Conservation (phyloP, 202 grass and related monocot species). For the Saccharum hybrid region DNA sequence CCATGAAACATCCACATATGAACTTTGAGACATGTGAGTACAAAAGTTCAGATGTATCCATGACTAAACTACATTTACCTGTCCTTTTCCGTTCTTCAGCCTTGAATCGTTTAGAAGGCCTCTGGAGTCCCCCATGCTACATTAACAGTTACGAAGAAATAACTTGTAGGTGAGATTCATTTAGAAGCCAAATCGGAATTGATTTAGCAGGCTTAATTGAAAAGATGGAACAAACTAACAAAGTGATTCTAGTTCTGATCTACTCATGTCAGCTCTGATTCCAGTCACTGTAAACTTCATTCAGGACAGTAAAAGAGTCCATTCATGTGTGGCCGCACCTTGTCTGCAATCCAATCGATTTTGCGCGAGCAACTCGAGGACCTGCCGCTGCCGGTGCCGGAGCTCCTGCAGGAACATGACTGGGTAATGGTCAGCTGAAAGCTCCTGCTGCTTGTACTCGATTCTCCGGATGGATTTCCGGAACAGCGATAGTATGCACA, state of each 20-base stretch:
- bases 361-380: neutral
- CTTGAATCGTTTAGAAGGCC: too few relatives aligned
- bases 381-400: neutral
- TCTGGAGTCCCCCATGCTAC: too few relatives aligned
- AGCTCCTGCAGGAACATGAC: slow-evolving; percentile 1
- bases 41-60: neutral
- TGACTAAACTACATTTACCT: slow-evolving; percentile 16
- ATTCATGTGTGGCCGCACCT: too few relatives aligned
- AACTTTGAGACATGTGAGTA: neutral
- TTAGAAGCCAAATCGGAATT: neutral
- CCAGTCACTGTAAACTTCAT: neutral
- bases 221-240: neutral
- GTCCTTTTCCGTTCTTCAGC: neutral
- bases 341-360: too few relatives aligned
- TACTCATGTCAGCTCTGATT: neutral
- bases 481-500: too few relatives aligned
- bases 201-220: neutral
- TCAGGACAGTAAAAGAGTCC: too few relatives aligned
- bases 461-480: too few relatives aligned
- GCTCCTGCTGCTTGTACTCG: neutral
- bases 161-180: neutral
- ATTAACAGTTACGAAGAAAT: too few relatives aligned
- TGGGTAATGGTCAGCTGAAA: neutral
- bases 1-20: neutral
- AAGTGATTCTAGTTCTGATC: neutral